Conservation (phyloP, 2,329 filamentous ascomycete genomes). For the Fusarium sp. region DNA sequence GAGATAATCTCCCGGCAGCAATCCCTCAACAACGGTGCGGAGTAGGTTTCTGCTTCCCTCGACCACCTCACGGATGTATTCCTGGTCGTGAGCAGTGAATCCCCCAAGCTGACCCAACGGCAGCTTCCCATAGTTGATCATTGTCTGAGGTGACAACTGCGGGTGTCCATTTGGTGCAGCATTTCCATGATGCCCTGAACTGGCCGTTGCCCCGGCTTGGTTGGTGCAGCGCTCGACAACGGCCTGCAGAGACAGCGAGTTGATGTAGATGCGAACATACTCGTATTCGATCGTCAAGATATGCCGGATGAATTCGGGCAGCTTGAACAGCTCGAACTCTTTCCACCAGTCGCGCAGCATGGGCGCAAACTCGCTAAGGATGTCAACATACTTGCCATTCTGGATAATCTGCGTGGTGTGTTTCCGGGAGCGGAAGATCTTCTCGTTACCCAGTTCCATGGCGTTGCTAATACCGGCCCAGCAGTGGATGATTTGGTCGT, state of each 20-base stretch:
- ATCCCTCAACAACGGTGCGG: conserved; percentile 81
- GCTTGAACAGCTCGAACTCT: conserved; percentile 84
- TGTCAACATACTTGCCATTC: conserved; percentile 85
- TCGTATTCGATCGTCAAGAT: conserved; percentile 96
- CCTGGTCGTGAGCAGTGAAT: conserved; percentile 77
- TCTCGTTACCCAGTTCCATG: conserved; percentile 92
- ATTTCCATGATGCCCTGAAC: conserved; percentile 54
- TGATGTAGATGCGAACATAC: conserved; percentile 94
- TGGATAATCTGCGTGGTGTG: conserved; percentile 92
- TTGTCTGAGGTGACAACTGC: conserved; percentile 73
- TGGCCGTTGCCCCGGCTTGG: conserved; percentile 68
- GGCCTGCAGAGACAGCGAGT: conserved; percentile 93
- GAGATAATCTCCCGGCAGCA: conserved; percentile 82
- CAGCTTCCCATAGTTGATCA: conserved; percentile 76
- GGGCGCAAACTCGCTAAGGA: conserved; percentile 86
- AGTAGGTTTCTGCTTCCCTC: conserved; percentile 84
- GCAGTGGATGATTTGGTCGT: conserved; percentile 84
- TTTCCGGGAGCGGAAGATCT: conserved; percentile 88
- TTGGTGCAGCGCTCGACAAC: conserved; percentile 93
- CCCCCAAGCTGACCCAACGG: conserved; percentile 76
- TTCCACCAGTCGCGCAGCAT: conserved; percentile 84
- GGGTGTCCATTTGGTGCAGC: conserved; percentile 49
- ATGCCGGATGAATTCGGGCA: conserved; percentile 77
- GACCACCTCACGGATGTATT: conserved; percentile 83
- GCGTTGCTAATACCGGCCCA: conserved; percentile 95